Percentiles rank a stretch among this genome's conserved stretches.
Conservation (phyloP, 1,284 basidiomycete species). For the Rhodofomes roseus region DNA sequence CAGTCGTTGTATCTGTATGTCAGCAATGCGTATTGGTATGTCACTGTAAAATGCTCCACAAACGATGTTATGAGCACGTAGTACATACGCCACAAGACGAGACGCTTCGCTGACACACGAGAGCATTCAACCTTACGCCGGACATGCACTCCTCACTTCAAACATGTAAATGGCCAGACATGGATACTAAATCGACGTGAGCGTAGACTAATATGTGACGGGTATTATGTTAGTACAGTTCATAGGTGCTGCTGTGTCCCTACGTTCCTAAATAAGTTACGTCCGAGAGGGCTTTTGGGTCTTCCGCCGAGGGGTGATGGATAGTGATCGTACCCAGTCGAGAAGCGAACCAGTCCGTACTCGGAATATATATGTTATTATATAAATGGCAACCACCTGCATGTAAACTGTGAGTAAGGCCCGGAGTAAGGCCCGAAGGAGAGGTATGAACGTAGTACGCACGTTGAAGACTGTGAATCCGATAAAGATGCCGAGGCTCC, state of each 20-base stretch:
- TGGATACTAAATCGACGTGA: neutral
- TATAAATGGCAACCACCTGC: conserved; percentile 2
- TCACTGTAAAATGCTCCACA: too few species aligned
- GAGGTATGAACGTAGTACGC: conserved; percentile 6
- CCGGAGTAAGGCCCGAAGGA: too few species aligned
- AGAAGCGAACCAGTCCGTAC: conserved; percentile 3
- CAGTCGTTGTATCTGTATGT: neutral
- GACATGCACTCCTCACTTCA: too few species aligned
- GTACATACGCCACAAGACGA: too few species aligned
- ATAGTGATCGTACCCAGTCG: neutral
- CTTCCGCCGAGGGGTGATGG: neutral
- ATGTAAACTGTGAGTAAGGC: neutral
- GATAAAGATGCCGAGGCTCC: conserved; percentile 63
- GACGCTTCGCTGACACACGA: too few species aligned
- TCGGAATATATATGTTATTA: conserved; percentile 3
- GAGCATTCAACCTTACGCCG: too few species aligned
- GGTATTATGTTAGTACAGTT: neutral
- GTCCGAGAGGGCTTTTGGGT: neutral
- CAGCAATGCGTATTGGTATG: too few species aligned
- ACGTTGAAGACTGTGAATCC: conserved; percentile 65
- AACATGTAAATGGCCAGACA: too few species aligned
- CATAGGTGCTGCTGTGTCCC: neutral
- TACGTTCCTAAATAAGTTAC: neutral
- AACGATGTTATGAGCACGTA: too few species aligned
- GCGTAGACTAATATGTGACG: neutral